Percentiles rank a stretch among this genome's conserved stretches.
These are phyloP conservation scores for Sanghuangporus sanghuang DNA, from an alignment of 1,284 basidiomycete species.

Conservation along the genomic window DNA sequence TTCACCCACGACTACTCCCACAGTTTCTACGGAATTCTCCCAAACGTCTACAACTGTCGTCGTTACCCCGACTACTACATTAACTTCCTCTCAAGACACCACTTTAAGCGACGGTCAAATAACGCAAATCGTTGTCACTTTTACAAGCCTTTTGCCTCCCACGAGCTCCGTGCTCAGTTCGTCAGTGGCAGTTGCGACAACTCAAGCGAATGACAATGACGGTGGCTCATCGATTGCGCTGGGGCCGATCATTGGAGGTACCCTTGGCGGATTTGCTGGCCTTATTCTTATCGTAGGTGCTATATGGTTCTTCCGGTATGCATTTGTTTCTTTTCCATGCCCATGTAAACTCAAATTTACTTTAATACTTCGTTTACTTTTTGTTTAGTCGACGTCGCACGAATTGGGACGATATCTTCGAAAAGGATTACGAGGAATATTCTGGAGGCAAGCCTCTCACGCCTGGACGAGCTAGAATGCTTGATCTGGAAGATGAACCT, in stretches of 20 bases:
- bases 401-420: constrained; percentile 18
- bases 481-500: constrained; percentile 15
- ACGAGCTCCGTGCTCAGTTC: constrained; percentile 8
- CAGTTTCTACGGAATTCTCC: constrained; percentile 2
- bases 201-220: not conserved
- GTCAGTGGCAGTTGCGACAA: constrained; percentile 4
- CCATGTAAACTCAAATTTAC: not conserved
- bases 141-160: constrained; percentile 11
- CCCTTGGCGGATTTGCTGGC: constrained; percentile 20
- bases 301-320: constrained; percentile 22
- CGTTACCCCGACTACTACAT: constrained; percentile 12
- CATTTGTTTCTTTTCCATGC: not conserved
- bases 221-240: constrained; percentile 6
- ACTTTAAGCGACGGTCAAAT: constrained; percentile 10
- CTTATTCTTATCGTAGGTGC: constrained; percentile 18
- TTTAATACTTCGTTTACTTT: not conserved
- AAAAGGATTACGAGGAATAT: constrained; percentile 16
- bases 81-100: constrained; percentile 6
- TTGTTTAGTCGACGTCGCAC: constrained; percentile 11
- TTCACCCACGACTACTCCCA: constrained; percentile 6
- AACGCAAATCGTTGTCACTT: not conserved
- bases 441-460: not conserved
- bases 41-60: constrained; percentile 2
- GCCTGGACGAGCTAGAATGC: constrained; percentile 7
- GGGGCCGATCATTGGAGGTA: constrained; percentile 21